A percentile compares a stretch with the other conserved stretches of the same genome.
phyloP scores from a whole-genome alignment of 129 eudicot genomes.

The Helianthus tuberosus region DNA sequence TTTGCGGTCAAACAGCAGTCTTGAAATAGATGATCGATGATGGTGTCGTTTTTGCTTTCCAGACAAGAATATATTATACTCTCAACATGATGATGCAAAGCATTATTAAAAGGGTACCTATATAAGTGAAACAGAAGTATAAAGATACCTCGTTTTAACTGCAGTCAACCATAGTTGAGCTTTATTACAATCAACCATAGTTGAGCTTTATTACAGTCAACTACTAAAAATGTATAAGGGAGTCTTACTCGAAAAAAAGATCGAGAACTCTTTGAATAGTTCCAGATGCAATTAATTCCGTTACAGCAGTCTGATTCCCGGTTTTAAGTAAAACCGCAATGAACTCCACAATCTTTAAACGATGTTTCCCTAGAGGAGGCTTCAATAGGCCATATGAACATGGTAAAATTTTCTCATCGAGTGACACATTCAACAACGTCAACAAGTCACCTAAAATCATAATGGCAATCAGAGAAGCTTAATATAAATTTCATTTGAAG shows the following conservation, averaged over 20 bases:
- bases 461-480: not conserved
- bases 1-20: conserved; percentile 65
- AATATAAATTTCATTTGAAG: not conserved
- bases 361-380: conserved; percentile 96
- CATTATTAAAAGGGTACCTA: conserved; percentile 92
- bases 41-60: conserved; percentile 60
- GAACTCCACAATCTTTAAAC: conserved; percentile 92
- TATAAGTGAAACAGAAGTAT: conserved; percentile 19
- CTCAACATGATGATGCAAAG: conserved; percentile 96
- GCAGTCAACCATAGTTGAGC: conserved; percentile 9
- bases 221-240: conserved; percentile 17
- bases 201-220: conserved; percentile 2
- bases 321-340: conserved; percentile 77
- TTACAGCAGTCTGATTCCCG: conserved; percentile 78
- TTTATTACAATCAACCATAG: conserved; percentile 5
- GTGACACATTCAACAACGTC: conserved; percentile 62
- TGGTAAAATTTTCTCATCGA: conserved; percentile 83
- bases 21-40: conserved; percentile 67
- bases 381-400: conserved; percentile 82
- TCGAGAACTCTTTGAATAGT: conserved; percentile 76
- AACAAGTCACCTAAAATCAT: conserved; percentile 67
- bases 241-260: conserved; percentile 89
- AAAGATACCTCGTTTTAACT: not conserved
- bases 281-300: conserved; percentile 80
- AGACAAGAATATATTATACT: conserved; percentile 81